Percentiles rank a stretch among this genome's conserved stretches.
Conservation (phyloP, 2,329 filamentous ascomycete genomes). For the Pseudogymnoascus sp. region DNA sequence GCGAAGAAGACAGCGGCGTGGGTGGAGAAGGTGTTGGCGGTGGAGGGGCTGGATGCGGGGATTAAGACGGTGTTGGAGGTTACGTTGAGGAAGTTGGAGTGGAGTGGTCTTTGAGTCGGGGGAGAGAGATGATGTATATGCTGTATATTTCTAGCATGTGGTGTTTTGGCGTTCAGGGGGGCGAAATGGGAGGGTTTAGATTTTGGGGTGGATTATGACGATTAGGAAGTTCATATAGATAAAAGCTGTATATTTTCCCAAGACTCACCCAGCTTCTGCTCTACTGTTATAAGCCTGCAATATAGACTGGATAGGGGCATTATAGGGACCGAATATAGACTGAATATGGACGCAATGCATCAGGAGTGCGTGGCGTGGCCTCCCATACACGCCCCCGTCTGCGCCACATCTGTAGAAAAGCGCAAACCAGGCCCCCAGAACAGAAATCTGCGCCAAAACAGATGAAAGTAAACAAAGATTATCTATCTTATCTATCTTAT, state of each 20-base stretch:
- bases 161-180: neutral
- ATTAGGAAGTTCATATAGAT: neutral
- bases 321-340: too few species aligned
- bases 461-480: too few species aligned
- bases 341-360: too few species aligned
- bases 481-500: too few species aligned
- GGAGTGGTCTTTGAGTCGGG: neutral
- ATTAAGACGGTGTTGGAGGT: constrained; percentile 49
- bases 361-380: too few species aligned
- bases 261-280: too few species aligned
- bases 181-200: neutral
- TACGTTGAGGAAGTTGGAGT: constrained; percentile 27
- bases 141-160: neutral
- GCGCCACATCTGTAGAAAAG: too few species aligned
- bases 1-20: constrained; percentile 43
- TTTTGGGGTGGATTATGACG: neutral
- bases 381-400: too few species aligned
- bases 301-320: too few species aligned
- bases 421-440: too few species aligned
- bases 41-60: constrained; percentile 45
- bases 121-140: neutral
- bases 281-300: neutral
- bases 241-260: neutral
- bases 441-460: too few species aligned
- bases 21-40: constrained; percentile 44